Evolutionary conservation across 1,139 yeast species (phyloP), one percentile per base, ranked within the genome.

Genomic region (Protomyces gravidus): DNA sequence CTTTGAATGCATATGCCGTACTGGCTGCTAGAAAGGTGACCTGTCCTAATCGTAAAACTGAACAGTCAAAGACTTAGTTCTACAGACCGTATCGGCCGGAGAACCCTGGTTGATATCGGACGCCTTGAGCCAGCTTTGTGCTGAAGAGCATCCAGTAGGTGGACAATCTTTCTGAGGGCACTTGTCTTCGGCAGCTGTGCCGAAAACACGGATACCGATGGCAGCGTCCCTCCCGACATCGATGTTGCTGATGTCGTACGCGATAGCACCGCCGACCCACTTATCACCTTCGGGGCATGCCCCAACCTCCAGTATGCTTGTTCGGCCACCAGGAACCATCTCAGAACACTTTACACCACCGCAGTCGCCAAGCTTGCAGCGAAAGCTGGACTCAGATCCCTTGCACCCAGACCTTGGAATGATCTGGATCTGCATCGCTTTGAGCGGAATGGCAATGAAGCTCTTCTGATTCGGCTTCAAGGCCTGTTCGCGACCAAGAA

Each of bases 161-260:
- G 42, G 11, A 17, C 42, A 36, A 17, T 4, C 7, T 11, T 36
- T 36, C 9, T 19, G 17, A 11, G 21, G 42, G 21, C 42, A 36
- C 23, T 36, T 36, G 19, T 36, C 42, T 28, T 9, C 32, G 9
- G 17, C 17, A 3, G n/a, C 7, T 15, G 17, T 15, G 40, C 23
- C 42, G 11, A 15, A 23, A 6, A 36, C 42, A 15, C 4, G 5
- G 7, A 36, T 17, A 36, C 42, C 42, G 42, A 36, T 17, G 21
- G 23, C 7, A 4, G 11, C 21, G 9, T 2, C 19, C 19, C 5
- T 6, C 23, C 9, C 11, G 19, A 36, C 42, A 23, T 17, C 42
- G 17, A 36, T 36, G 42, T 36, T 36, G 42, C 42, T 36, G 42
- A 36, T 36, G 17, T 36, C 42, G 19, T 36, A 36, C 42, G 42